phyloP scores from a whole-genome alignment of 306 rosid genomes.

The Rosa chinensis region DNA sequence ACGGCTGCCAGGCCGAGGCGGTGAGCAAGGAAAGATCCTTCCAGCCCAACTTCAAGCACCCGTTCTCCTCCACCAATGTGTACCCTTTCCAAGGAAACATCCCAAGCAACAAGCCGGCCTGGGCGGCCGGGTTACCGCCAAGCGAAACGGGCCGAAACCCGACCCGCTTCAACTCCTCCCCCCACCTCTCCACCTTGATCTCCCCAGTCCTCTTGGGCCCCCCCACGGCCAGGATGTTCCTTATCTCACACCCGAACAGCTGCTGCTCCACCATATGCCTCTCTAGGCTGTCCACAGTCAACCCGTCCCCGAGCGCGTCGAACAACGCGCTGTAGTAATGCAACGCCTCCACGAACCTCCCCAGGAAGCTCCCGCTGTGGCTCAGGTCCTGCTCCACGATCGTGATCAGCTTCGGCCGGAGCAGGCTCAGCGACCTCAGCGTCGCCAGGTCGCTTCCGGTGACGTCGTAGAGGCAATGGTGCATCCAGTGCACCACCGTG shows the following conservation, averaged over 20 bases:
- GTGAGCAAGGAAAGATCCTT: slow-evolving; percentile 86
- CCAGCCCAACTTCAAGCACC: slow-evolving; percentile 88
- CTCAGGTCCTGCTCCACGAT: slow-evolving; percentile 91
- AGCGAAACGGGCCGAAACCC: slow-evolving; percentile 73
- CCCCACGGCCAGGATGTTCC: slow-evolving; percentile 90
- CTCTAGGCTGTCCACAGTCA: slow-evolving; percentile 60
- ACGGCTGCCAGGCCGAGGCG: slow-evolving; percentile 98
- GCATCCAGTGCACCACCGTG: slow-evolving; percentile 96
- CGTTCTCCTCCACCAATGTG: slow-evolving; percentile 81
- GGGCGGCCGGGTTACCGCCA: slow-evolving; percentile 92
- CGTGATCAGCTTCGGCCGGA: slow-evolving; percentile 78
- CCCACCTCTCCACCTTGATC: slow-evolving; percentile 82
- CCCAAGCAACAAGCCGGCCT: slow-evolving; percentile 77
- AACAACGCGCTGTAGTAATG: slow-evolving; percentile 99
- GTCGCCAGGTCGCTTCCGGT: slow-evolving; percentile 87
- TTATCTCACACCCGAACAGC: slow-evolving; percentile 81
- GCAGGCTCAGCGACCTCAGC: slow-evolving; percentile 52
- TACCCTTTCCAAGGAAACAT: slow-evolving; percentile 99
- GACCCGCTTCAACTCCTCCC: slow-evolving; percentile 69
- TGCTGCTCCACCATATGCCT: slow-evolving; percentile 97
- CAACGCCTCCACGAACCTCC: slow-evolving; percentile 94
- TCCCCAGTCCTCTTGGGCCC: slow-evolving; percentile 97
- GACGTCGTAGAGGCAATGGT: slow-evolving; percentile 86
- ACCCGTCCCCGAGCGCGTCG: slow-evolving; percentile 94
- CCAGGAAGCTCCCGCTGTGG: slow-evolving; percentile 77